phyloP scores from a whole-genome alignment of 495 filamentous ascomycete genomes.

The Aspergillus egyptiacus region DNA sequence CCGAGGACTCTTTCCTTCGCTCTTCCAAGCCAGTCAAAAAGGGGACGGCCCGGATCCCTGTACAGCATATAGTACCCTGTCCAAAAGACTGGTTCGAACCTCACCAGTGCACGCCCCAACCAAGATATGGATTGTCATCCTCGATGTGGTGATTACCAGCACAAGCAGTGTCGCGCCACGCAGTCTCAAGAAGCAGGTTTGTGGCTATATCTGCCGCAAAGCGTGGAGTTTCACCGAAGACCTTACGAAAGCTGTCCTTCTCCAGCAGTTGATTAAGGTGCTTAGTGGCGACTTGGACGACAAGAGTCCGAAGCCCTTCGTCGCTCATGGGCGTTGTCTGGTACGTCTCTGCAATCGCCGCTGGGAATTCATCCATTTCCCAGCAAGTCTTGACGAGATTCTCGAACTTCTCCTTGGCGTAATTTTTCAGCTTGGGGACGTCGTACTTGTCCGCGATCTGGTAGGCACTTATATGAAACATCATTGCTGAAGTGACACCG shows the following conservation, averaged over 20 bases:
- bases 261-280: constrained; percentile 9
- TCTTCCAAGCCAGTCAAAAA: no score
- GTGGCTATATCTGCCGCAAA: constrained; percentile 18
- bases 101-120: no score
- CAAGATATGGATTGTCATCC: no score
- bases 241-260: constrained; percentile 12
- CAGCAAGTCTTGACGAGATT: constrained; percentile 14
- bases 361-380: constrained; percentile 24
- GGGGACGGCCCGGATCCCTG: no score
- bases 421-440: constrained; percentile 28
- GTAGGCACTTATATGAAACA: constrained; percentile 37
- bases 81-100: no score
- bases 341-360: constrained; percentile 29
- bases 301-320: constrained; percentile 28
- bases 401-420: constrained; percentile 32
- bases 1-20: no score
- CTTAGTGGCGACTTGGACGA: constrained; percentile 16
- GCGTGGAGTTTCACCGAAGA: constrained; percentile 6
- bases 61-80: no score
- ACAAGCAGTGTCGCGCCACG: no score
- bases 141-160: no score
- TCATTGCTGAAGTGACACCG: constrained; percentile 14
- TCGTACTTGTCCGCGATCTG: constrained; percentile 39
- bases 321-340: constrained; percentile 22
- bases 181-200: background rate